These are phyloP conservation scores for Pythium scleroteichum DNA, from an alignment of 352 stramenopile species.

Conservation along the genomic window DNA sequence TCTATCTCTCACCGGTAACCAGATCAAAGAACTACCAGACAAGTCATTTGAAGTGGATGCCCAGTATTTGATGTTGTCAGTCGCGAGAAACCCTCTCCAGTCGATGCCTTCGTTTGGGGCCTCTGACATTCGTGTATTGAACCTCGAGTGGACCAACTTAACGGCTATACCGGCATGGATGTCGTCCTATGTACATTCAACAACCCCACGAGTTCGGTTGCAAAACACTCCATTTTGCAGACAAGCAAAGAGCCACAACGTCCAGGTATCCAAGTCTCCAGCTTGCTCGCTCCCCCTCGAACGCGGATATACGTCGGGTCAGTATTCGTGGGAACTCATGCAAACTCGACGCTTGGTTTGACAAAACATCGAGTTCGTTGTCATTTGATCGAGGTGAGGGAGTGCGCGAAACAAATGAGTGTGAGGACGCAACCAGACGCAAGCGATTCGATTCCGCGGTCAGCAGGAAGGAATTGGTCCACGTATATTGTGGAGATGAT, in stretches of 20 bases:
- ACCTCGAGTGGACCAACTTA: background rate
- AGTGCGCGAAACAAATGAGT: too few relatives aligned
- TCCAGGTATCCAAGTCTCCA: too few relatives aligned
- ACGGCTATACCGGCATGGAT: background rate
- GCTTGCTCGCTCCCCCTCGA: too few relatives aligned
- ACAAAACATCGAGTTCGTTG: too few relatives aligned
- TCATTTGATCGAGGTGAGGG: too few relatives aligned
- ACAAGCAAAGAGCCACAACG: too few relatives aligned
- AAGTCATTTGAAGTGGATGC: background rate
- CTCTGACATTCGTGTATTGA: background rate
- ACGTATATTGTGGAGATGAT: background rate
- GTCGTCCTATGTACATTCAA: background rate
- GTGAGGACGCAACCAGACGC: background rate
- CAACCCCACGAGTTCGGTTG: background rate
- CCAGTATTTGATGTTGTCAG: constrained; percentile 1
- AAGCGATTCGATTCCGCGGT: background rate
- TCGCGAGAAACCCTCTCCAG: constrained; percentile 2
- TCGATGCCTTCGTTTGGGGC: background rate
- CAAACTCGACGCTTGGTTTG: too few relatives aligned
- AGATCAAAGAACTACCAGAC: constrained; percentile 1
- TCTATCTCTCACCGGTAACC: constrained; percentile 15
- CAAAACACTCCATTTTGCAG: constrained; percentile 11
- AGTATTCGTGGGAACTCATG: too few relatives aligned
- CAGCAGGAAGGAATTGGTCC: background rate
- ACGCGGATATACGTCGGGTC: too few relatives aligned